Conservation (phyloP, 2,329 filamentous ascomycete species). For the Pyrenophora tritici-repentis region DNA sequence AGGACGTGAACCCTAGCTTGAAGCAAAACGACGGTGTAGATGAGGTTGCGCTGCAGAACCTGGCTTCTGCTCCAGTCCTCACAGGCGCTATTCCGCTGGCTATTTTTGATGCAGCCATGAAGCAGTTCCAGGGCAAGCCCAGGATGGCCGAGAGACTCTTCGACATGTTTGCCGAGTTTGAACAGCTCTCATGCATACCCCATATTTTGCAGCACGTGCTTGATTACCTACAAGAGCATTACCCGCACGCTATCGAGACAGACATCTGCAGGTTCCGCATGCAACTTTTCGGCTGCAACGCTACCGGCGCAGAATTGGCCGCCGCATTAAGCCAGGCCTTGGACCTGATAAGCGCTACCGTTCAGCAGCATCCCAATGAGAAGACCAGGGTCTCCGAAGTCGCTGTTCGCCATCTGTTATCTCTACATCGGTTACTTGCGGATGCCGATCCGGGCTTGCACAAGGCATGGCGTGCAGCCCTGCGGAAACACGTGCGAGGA, state of each 20-base stretch:
- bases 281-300: conserved; percentile 68
- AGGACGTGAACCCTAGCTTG: conserved; percentile 63
- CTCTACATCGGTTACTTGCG: conserved; percentile 49
- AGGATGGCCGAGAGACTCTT: conserved; percentile 77
- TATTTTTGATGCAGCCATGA: conserved; percentile 85
- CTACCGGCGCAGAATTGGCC: conserved; percentile 72
- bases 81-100: conserved; percentile 92
- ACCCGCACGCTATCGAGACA: conserved; percentile 61
- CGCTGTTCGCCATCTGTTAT: conserved; percentile 56
- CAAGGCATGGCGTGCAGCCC: conserved; percentile 55
- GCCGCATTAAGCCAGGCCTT: conserved; percentile 70
- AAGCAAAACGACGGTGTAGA: conserved; percentile 56
- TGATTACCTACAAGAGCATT: conserved; percentile 63
- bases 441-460: conserved; percentile 59
- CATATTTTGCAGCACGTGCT: conserved; percentile 77
- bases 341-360: conserved; percentile 61
- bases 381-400: conserved; percentile 51
- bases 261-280: conserved; percentile 73
- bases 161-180: conserved; percentile 74
- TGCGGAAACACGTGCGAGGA: conserved; percentile 44
- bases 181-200: conserved; percentile 65
- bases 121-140: conserved; percentile 72
- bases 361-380: conserved; percentile 44
- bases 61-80: conserved; percentile 76
- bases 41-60: conserved; percentile 64